Base-by-base conservation (phyloP, 345 rosid genomes). In the Cardamine chenopodiifolia region DNA sequence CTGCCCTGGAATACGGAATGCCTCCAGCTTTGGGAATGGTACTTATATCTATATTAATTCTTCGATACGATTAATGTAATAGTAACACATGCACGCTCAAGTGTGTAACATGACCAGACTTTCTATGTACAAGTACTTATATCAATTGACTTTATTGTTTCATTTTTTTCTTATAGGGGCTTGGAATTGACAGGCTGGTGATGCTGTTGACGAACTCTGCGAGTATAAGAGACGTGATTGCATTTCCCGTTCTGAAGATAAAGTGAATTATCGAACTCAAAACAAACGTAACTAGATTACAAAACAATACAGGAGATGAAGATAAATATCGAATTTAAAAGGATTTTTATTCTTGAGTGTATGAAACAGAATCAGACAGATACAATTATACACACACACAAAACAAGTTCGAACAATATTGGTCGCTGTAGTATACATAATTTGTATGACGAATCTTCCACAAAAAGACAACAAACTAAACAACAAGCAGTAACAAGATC, bases 11-110 rank as follows among this genome's bases (percentile, higher is more conserved):
- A 80, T 95, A 92, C 23, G 97, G 99, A 81, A 91, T 95, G 97
- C 97, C 97, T 62, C 99, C 97, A 0, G 99, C 97, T 69, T 92
- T 96, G 7, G 99, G 99, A 79, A 90, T 92, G 99, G 99, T 95
- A 85, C 52, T 57, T 10, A 48, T 19, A n/a, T n/a, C n/a, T n/a
- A n/a, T n/a, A n/a, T n/a, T n/a, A n/a, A n/a, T n/a, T n/a, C n/a
- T n/a, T n/a, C n/a, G n/a, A n/a, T n/a, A n/a, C n/a, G n/a, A n/a
- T n/a, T n/a, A n/a, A n/a, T n/a, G n/a, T n/a, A n/a, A n/a, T n/a
- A n/a, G n/a, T n/a, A 45, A 2, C 4, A 31, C 35, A 13, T 50
- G 11, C 26, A 8, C 1, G 3, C n/a, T 74, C 65, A 44, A n/a
- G 26, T 29, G 10, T 28, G 13, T 39, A 56, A 32, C 49, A 73